Conservation (phyloP, 345 rosid species). For the thale cress (Arabidopsis thaliana) region DNA sequence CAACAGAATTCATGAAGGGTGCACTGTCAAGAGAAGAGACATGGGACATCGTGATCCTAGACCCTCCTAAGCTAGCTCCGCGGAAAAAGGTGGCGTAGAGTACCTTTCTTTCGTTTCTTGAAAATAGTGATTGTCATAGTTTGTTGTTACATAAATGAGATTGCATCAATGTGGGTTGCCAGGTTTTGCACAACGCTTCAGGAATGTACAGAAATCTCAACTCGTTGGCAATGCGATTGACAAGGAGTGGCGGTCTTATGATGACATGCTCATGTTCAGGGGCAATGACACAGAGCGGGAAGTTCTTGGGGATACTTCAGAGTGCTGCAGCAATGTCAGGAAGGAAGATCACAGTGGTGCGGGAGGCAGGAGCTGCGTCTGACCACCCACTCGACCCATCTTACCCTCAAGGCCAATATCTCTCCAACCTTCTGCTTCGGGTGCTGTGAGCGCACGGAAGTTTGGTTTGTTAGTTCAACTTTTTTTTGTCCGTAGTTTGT, state of each 20-base stretch:
- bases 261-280: constrained; percentile 98
- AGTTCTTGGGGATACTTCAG: constrained; percentile 70
- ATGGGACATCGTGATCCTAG: constrained; percentile 87
- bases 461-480: background rate
- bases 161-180: constrained; percentile 26
- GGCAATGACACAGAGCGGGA: constrained; percentile 91
- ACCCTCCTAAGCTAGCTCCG: constrained; percentile 94
- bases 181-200: constrained; percentile 71
- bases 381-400: constrained; percentile 91
- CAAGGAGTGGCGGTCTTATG: constrained; percentile 78
- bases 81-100: constrained; percentile 60
- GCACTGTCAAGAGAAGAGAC: constrained; percentile 75
- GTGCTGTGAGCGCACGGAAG: constrained; percentile 40
- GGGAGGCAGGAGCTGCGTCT: constrained; percentile 79
- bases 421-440: constrained; percentile 67
- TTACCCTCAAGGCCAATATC: constrained; percentile 86
- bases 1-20: constrained; percentile 74
- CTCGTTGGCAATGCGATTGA: constrained; percentile 76
- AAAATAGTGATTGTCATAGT: background rate
- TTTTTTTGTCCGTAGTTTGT: background rate
- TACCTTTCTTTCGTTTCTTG: background rate
- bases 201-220: constrained; percentile 90
- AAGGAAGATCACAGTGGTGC: constrained; percentile 65
- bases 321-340: constrained; percentile 75
- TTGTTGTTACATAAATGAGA: constrained; percentile 14